Evolutionary conservation across 1,284 basidiomycete genomes (phyloP), one percentile per base, ranked within the genome.

Genomic region (Pascua sp.): DNA sequence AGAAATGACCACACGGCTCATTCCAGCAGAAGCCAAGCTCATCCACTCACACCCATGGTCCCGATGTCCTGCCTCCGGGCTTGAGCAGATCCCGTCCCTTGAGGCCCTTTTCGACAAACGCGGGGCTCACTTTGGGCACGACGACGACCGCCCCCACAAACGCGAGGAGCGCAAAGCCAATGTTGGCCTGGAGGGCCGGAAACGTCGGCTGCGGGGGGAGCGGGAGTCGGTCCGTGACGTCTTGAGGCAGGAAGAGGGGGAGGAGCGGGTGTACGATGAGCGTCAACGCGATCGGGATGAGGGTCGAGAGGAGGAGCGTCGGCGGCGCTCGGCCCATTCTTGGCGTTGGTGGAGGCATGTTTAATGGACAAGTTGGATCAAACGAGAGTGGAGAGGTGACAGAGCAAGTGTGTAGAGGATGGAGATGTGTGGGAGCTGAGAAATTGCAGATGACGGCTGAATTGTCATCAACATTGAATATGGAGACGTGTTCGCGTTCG

Each of bases 11-110:
- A 32, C 24, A 32, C 24, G 24, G 24, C 3, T 3, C 24, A 32
- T 32, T 3, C 24, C 3, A 32, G 4, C 24, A 32, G 24, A 3
- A 32, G 8, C 17, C 18, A 11, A 40, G 16, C 15, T 12, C 10
- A 24, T 0, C 17, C 5, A 82, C 88, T 71, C 65, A 91, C 88
- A 93, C 87, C 43, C 70, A 72, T 24, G 73, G 72, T 18, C 73
- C 73, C 15, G 59, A 63, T 0, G 48, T 67, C 86, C 86, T 47
- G 8, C 71, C 48, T 80, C 83, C 78, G 1, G 67, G 67, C 52
- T 95, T 95, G 47, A 93, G 80, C 44, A 93, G 74, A 75, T 95
- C 91, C 61, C 81, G 82, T 11, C 91, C 91, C 68, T 85, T 87
- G 57, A 94, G 78, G 48, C 87, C 85, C 10, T 88, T 89, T 47